These are phyloP conservation scores for Citrus maxima DNA, from an alignment of 345 rosid species.

Conservation along the genomic window DNA sequence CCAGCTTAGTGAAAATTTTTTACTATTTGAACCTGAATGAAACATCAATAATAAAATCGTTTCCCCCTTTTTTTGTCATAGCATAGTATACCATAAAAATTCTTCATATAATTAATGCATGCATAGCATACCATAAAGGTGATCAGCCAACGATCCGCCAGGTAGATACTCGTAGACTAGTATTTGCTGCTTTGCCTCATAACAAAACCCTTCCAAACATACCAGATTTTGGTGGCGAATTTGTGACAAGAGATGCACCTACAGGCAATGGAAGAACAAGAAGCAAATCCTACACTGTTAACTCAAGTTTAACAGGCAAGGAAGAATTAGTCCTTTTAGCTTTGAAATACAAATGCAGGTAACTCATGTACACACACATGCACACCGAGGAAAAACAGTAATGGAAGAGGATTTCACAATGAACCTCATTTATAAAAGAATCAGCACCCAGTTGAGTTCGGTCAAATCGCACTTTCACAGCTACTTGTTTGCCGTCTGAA, in stretches of 20 bases:
- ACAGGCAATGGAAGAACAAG: neutral
- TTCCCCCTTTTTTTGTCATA: neutral
- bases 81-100: neutral
- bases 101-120: neutral
- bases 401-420: slow-evolving; percentile 5
- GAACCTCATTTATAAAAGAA: slow-evolving; percentile 89
- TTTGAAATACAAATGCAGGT: neutral
- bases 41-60: neutral
- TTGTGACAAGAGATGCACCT: slow-evolving; percentile 80
- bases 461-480: slow-evolving; percentile 87
- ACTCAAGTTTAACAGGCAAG: neutral
- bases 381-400: neutral
- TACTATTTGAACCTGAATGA: slow-evolving; percentile 49
- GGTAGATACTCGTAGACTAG: slow-evolving; percentile 86
- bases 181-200: slow-evolving; percentile 79
- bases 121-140: slow-evolving; percentile 67
- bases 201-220: slow-evolving; percentile 78
- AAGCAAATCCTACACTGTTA: neutral
- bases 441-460: slow-evolving; percentile 87
- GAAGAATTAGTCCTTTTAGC: neutral
- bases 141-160: slow-evolving; percentile 83
- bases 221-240: slow-evolving; percentile 88
- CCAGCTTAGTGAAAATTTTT: slow-evolving; percentile 69
- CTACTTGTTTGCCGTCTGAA: slow-evolving; percentile 68
- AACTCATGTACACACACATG: neutral